Conservation (phyloP, 371 early-diverging fungal genomes). For the Lichtheimia ramosa region DNA sequence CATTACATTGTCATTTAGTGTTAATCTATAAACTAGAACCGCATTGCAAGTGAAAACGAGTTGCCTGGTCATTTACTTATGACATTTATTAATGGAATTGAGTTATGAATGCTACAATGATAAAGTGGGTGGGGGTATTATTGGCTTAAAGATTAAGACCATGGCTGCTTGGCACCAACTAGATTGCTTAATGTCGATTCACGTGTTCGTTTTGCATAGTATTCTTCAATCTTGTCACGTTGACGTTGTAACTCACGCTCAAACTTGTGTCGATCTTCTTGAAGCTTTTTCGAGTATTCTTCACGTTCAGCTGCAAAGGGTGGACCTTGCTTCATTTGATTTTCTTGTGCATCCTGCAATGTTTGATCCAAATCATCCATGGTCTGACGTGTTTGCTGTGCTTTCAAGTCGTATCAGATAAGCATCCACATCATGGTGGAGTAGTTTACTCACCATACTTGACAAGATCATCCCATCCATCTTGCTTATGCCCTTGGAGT, state of each 20-base stretch:
- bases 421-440: background rate
- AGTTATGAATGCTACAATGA: too few relatives aligned
- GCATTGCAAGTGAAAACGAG: too few relatives aligned
- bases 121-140: too few relatives aligned
- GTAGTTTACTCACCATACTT: too few relatives aligned
- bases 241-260: constrained; percentile 13
- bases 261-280: constrained; percentile 6
- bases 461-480: too few relatives aligned
- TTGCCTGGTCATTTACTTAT: too few relatives aligned
- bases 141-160: background rate
- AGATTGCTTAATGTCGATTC: constrained; percentile 26
- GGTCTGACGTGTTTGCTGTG: background rate
- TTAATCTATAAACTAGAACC: too few relatives aligned
- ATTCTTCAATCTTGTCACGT: constrained; percentile 27
- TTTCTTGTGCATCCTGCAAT: constrained; percentile 12
- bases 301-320: constrained; percentile 15
- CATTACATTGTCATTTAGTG: too few relatives aligned
- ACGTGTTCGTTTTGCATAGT: constrained; percentile 27
- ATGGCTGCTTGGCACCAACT: constrained; percentile 13
- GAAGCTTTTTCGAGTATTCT: constrained; percentile 8
- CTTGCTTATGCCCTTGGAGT: background rate
- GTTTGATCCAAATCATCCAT: constrained; percentile 8
- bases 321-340: constrained; percentile 2
- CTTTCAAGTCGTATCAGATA: background rate
- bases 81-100: too few relatives aligned